These are phyloP conservation scores for Cucumis cinereus DNA, from an alignment of 306 rosid species.

Conservation along the genomic window DNA sequence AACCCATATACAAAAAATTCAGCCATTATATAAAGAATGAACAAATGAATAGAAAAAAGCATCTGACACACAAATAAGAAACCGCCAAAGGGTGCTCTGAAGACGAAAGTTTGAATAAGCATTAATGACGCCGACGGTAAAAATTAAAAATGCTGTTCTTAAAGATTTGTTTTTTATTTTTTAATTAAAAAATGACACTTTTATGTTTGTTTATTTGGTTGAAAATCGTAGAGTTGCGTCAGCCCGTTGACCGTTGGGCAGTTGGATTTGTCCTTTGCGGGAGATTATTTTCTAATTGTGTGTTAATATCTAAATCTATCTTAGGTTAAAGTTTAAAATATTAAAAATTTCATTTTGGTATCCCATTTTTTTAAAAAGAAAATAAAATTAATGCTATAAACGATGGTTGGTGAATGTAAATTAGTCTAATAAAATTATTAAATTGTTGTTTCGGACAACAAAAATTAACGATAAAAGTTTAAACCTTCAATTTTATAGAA, in stretches of 20 bases:
- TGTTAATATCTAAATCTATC: background rate
- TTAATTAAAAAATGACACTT: background rate
- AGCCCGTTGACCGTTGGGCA: background rate
- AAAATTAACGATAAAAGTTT: no score
- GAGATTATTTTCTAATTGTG: background rate
- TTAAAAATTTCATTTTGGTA: background rate
- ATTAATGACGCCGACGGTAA: background rate
- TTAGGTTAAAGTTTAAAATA: background rate
- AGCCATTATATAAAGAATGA: background rate
- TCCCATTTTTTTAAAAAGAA: no score
- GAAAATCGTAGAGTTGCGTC: background rate
- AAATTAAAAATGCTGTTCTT: background rate
- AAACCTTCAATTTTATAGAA: no score
- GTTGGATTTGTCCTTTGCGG: background rate
- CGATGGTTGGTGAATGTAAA: no score
- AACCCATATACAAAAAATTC: background rate
- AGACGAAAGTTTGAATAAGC: background rate
- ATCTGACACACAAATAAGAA: background rate
- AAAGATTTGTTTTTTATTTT: background rate
- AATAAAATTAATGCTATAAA: no score
- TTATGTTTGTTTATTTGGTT: background rate
- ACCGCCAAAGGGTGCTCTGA: background rate
- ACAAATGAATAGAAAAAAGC: background rate
- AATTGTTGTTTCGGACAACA: no score
- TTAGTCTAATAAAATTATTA: no score